Evolutionary conservation across 768 basidiomycete species (phyloP).

Genomic region (Rhizopogon sp.): DNA sequence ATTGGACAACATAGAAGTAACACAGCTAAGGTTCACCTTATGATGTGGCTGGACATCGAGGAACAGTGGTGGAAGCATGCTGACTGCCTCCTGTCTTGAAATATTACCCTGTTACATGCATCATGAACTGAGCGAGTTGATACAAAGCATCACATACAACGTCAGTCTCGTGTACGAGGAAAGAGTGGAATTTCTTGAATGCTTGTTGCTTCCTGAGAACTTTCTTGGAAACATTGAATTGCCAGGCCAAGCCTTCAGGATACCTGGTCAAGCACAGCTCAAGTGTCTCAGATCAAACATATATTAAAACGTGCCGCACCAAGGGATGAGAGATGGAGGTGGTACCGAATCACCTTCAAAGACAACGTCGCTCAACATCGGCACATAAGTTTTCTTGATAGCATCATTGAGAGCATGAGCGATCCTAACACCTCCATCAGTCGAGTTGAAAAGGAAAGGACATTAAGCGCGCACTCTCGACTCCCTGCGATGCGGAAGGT

Average conservation of each 20-base stretch:
- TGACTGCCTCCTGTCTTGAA: constrained; percentile 94
- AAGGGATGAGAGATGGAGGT: constrained; percentile 80
- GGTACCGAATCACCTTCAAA: constrained; percentile 75
- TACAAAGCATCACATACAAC: constrained; percentile 53
- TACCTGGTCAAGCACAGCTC: constrained; percentile 53
- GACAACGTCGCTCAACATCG: constrained; percentile 60
- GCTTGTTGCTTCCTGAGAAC: constrained; percentile 82
- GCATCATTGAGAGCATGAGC: constrained; percentile 73
- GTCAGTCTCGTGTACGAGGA: constrained; percentile 97
- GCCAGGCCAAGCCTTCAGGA: constrained; percentile 94
- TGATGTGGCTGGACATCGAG: constrained; percentile 95
- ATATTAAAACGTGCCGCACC: constrained; percentile 41
- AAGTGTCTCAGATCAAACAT: not conserved
- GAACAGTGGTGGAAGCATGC: constrained; percentile 97
- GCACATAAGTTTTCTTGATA: constrained; percentile 76
- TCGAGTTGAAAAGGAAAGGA: not conserved
- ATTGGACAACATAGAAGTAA: not conserved
- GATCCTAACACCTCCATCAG: constrained; percentile 34
- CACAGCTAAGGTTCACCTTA: constrained; percentile 37
- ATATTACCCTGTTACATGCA: constrained; percentile 73
- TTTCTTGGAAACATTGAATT: constrained; percentile 87
- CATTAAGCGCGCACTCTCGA: constrained; percentile 54
- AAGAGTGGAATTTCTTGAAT: constrained; percentile 93
- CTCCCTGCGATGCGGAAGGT: constrained; percentile 92
- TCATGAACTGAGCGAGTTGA: not conserved